Evolutionary conservation across 768 basidiomycete species (phyloP).

Genomic region (Guyanaporus albipodus): DNA sequence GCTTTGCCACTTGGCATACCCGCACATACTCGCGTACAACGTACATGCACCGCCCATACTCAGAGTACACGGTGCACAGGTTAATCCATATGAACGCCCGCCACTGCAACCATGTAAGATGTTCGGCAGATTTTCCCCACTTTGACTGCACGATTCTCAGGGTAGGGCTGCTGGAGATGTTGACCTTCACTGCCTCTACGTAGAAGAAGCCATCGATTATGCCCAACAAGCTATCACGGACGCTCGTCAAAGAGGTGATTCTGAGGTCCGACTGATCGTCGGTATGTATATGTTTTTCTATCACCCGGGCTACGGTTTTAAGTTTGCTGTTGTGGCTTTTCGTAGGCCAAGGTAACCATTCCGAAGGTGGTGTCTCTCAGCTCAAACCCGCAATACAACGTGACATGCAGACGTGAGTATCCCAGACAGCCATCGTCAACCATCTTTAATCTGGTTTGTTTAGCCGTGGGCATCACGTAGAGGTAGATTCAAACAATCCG

Average conservation of each 20-base stretch:
- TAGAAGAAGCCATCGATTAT: slow-evolving; percentile 80
- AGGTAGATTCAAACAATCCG: slow-evolving; percentile 73
- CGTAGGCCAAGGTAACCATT: slow-evolving; percentile 86
- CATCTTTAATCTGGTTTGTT: background rate
- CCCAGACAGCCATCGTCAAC: background rate
- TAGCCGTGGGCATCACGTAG: slow-evolving; percentile 68
- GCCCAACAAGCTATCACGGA: slow-evolving; percentile 66
- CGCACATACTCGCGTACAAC: no score
- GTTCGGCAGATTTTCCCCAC: no score
- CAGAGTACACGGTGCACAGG: no score
- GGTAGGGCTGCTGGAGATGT: slow-evolving; percentile 66
- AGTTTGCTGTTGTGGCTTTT: background rate
- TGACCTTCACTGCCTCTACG: slow-evolving; percentile 89
- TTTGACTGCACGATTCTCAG: slow-evolving; percentile 28
- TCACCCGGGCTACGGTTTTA: background rate
- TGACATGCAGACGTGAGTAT: slow-evolving; percentile 65
- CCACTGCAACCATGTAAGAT: no score
- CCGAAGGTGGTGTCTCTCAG: slow-evolving; percentile 68
- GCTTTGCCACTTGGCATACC: no score
- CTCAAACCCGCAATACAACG: slow-evolving; percentile 88
- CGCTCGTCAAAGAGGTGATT: slow-evolving; percentile 57
- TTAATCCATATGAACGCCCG: no score
- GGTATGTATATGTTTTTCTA: slow-evolving; percentile 44
- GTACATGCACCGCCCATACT: no score
- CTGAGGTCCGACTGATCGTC: slow-evolving; percentile 75